phyloP scores from a whole-genome alignment of 192 early-diverging fungal genomes.

The Backusella mclennaniae region DNA sequence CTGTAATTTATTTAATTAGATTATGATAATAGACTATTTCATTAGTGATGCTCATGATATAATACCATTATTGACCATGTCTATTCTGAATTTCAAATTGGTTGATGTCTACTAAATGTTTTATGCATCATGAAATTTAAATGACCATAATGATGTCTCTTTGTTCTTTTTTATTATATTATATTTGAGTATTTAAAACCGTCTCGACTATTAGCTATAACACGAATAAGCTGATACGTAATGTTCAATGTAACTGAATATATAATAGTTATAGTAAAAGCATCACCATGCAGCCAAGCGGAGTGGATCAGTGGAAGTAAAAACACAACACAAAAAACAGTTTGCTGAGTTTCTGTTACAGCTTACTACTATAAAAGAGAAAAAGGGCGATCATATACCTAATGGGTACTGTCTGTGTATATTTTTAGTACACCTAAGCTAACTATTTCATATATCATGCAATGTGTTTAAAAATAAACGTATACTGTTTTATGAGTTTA shows the following conservation, averaged over 20 bases:
- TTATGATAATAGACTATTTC: background rate
- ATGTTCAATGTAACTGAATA: background rate
- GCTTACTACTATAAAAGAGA: background rate
- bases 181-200: background rate
- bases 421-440: slow-evolving; percentile 2
- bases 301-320: background rate
- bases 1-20: background rate
- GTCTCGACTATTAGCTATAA: background rate
- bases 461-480: background rate
- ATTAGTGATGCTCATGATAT: background rate
- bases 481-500: background rate
- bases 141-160: background rate
- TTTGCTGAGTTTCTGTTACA: background rate
- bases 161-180: background rate
- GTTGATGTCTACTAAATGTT: background rate
- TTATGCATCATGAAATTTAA: background rate
- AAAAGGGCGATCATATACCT: background rate
- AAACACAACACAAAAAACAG: background rate
- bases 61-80: background rate
- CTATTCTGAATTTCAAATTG: background rate
- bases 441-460: background rate
- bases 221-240: background rate
- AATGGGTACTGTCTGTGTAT: background rate
- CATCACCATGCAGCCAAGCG: too few species aligned
- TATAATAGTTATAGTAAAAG: too few species aligned